Conservation (phyloP, 148 eudicot species). For the Arctostaphylos glauca region DNA sequence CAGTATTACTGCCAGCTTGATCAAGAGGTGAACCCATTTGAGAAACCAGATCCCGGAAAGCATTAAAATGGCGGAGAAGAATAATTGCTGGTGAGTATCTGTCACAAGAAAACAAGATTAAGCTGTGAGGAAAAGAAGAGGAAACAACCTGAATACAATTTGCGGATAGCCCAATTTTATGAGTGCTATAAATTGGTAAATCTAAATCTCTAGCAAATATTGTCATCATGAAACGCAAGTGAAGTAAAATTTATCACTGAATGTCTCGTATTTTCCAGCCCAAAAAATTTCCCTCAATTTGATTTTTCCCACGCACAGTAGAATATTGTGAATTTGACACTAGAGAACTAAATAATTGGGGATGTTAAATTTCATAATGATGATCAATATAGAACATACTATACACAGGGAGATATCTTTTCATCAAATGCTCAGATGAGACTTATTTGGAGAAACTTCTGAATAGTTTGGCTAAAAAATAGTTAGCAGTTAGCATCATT, state of each 20-base stretch:
- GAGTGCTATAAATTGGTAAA: not conserved
- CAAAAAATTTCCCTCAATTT: not conserved
- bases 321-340: not conserved
- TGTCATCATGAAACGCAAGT: not conserved
- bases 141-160: not conserved
- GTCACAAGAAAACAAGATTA: conserved; percentile 21
- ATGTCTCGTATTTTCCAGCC: not conserved
- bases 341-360: not conserved
- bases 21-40: conserved; percentile 63
- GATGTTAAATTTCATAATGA: not conserved
- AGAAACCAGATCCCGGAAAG: conserved; percentile 58
- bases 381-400: not conserved
- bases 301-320: not conserved
- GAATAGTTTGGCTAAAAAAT: not conserved
- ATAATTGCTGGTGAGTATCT: conserved; percentile 89
- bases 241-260: not conserved
- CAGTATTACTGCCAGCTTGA: conserved; percentile 67
- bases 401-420: not conserved
- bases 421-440: not conserved
- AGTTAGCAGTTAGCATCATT: not conserved
- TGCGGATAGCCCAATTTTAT: not conserved
- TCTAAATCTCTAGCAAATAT: not conserved
- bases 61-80: conserved; percentile 89
- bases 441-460: not conserved
- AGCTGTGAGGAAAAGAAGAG: conserved; percentile 4